Evolutionary conservation across 371 early-diverging fungal species (phyloP), one percentile per base, ranked within the genome.

Genomic region (Umbelopsis sp.): DNA sequence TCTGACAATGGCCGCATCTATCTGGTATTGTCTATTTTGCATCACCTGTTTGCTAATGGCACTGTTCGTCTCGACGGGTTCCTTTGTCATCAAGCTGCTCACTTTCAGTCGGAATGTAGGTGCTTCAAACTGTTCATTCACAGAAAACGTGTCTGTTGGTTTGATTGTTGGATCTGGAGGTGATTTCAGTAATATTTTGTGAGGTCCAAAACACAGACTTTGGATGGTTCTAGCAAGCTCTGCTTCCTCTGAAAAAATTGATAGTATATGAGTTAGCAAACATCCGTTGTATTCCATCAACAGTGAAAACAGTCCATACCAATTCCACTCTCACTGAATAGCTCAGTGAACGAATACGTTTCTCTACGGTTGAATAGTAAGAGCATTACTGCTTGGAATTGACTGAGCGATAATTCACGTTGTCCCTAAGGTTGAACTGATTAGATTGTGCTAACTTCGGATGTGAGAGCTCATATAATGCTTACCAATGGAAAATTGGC

Each of bases 1-100:
- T 45, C 98, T 86, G 7, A 97, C 98, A 75, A 98, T 90, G 0
- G 96, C 96, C 4, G 99, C 99, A 72, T 99, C 98, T 69, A 76
- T 77, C 79, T 91, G 90, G 73, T 90, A 90, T 70, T 92, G 90
- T 48, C 95, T 85, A 75, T 95, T 94, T 57, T 90, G 84, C 71
- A 91, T 84, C 48, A 95, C 93, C 63, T 89, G 85, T 51, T 89
- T 87, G 48, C 86, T 87, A 4, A 94, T 94, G 37, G 82, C 84
- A 37, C 86, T 83, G 46, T 89, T 76, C 71, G 94, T 94, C 71
- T 94, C 92, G 52, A 78, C 79, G 25, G 91, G 87, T 71, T 94
- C 93, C 75, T 93, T 92, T 71, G 89, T 71, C 71, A 91, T 89
- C 38, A 93, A 84, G 46, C 91, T 79, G 70, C 93, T 95, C 73